phyloP scores from a whole-genome alignment of 2,329 filamentous ascomycete genomes.

The Alternaria longipes region DNA sequence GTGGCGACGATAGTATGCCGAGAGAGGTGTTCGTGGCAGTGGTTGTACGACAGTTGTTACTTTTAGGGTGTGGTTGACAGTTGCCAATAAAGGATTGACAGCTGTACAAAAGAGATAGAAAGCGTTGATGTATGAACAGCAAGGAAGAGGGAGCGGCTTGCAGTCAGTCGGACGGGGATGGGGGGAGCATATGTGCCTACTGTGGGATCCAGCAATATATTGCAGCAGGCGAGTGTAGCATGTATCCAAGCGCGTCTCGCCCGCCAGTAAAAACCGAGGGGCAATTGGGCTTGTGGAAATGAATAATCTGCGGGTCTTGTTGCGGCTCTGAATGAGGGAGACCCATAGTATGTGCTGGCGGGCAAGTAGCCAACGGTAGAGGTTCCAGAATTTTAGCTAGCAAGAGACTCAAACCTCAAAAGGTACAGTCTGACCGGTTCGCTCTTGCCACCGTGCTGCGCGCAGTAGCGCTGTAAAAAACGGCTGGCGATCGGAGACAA shows the following conservation, averaged over 20 bases:
- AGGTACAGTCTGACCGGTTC: slow-evolving; percentile 52
- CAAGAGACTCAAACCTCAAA: slow-evolving; percentile 46
- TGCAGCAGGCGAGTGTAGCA: slow-evolving; percentile 52
- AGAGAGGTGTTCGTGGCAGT: slow-evolving; percentile 47
- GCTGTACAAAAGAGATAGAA: slow-evolving; percentile 43
- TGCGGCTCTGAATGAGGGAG: slow-evolving; percentile 56
- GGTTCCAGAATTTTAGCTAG: slow-evolving; percentile 53
- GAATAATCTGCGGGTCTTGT: slow-evolving; percentile 52
- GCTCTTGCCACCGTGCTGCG: slow-evolving; percentile 49
- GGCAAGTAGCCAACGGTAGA: slow-evolving; percentile 55
- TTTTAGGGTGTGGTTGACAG: slow-evolving; percentile 41
- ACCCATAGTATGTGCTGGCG: slow-evolving; percentile 84
- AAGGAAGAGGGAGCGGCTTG: slow-evolving; percentile 51
- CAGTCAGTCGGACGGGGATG: slow-evolving; percentile 47
- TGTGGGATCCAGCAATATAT: slow-evolving; percentile 54
- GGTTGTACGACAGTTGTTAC: slow-evolving; percentile 48
- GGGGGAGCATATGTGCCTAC: slow-evolving; percentile 48
- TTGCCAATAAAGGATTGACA: slow-evolving; percentile 50
- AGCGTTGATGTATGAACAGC: slow-evolving; percentile 45
- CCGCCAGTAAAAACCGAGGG: slow-evolving; percentile 64
- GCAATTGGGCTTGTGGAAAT: slow-evolving; percentile 50
- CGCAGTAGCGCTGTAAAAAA: slow-evolving; percentile 48
- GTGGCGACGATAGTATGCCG: slow-evolving; percentile 41
- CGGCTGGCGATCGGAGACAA: slow-evolving; percentile 45
- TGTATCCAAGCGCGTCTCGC: slow-evolving; percentile 53